A percentile compares a stretch with the other conserved stretches of the same genome.
phyloP scores from a whole-genome alignment of 225 moss, liverwort and hornwort species.

The Takakia lepidozioides region DNA sequence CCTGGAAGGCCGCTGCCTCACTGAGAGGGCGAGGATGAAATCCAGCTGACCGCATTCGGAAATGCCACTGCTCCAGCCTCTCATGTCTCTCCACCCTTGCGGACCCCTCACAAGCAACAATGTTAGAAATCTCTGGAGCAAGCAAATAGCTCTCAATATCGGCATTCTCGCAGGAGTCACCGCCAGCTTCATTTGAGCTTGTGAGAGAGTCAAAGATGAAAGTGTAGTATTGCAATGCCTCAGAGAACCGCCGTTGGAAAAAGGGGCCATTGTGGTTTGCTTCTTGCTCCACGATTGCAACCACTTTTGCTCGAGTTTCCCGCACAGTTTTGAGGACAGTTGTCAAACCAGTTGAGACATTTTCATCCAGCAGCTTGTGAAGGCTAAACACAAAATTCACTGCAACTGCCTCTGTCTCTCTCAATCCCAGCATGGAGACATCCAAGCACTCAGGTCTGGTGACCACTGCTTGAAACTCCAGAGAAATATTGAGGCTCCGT shows the following conservation, averaged over 20 bases:
- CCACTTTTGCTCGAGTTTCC: constrained; percentile 37
- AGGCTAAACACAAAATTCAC: constrained; percentile 57
- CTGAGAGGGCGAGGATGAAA: constrained; percentile 38
- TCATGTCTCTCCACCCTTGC: constrained; percentile 41
- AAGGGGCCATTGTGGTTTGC: constrained; percentile 32
- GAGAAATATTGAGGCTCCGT: constrained; percentile 23
- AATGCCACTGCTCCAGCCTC: constrained; percentile 46
- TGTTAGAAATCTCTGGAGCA: constrained; percentile 54
- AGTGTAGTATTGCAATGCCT: constrained; percentile 50
- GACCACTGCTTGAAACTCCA: constrained; percentile 51
- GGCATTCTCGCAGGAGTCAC: constrained; percentile 27
- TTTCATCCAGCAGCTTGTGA: constrained; percentile 41
- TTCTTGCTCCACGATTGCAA: constrained; percentile 55
- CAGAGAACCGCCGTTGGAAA: constrained; percentile 56
- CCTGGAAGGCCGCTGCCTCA: constrained; percentile 25
- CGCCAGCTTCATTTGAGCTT: constrained; percentile 25
- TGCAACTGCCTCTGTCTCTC: constrained; percentile 50
- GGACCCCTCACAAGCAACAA: constrained; percentile 46
- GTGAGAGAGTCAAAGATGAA: constrained; percentile 52
- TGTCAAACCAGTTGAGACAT: constrained; percentile 17
- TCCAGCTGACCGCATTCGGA: constrained; percentile 29
- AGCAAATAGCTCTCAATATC: constrained; percentile 42
- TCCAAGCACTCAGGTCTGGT: constrained; percentile 38
- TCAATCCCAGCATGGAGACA: constrained; percentile 33
- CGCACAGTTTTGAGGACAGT: constrained; percentile 27